These are phyloP conservation scores for Aspergillus pseudoterreus DNA, from an alignment of 2,329 filamentous ascomycete species.

Conservation along the genomic window DNA sequence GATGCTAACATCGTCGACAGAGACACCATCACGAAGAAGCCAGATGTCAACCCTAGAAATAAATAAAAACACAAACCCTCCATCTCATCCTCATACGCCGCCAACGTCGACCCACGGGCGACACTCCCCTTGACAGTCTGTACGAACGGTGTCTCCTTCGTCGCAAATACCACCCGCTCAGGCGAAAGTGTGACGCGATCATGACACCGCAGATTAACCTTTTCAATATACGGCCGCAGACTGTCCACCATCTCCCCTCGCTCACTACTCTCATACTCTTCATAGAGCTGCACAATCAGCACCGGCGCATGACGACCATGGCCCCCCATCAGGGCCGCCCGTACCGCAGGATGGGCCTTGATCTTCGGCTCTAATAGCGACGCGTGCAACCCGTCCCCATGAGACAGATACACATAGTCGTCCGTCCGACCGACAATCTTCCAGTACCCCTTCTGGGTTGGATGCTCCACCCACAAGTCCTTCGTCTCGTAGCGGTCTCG, in stretches of 20 bases:
- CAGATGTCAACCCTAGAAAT: too few species aligned
- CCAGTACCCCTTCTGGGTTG: conserved; percentile 19
- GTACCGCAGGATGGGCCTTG: conserved; percentile 15
- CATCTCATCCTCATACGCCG: conserved; percentile 14
- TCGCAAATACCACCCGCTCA: conserved; percentile 14
- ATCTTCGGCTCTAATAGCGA: conserved; percentile 21
- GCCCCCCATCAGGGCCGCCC: conserved; percentile 20
- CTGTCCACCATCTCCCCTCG: not conserved
- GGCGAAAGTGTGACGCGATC: conserved; percentile 14
- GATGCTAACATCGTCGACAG: too few species aligned
- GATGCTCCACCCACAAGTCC: conserved; percentile 22
- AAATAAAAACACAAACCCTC: conserved; percentile 6
- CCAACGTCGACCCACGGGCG: conserved; percentile 11
- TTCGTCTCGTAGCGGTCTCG: conserved; percentile 17
- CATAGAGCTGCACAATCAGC: conserved; percentile 16
- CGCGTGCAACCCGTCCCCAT: conserved; percentile 21
- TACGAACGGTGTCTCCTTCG: conserved; percentile 17
- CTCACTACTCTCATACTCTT: not conserved
- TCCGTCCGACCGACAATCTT: conserved; percentile 22
- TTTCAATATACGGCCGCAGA: conserved; percentile 16
- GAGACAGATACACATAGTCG: conserved; percentile 14
- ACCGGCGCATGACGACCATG: conserved; percentile 17
- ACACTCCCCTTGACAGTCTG: conserved; percentile 18
- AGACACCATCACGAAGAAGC: too few species aligned
- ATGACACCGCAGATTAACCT: conserved; percentile 16